Base-by-base conservation (phyloP, 345 rosid genomes). In the Eutrema japonicum region DNA sequence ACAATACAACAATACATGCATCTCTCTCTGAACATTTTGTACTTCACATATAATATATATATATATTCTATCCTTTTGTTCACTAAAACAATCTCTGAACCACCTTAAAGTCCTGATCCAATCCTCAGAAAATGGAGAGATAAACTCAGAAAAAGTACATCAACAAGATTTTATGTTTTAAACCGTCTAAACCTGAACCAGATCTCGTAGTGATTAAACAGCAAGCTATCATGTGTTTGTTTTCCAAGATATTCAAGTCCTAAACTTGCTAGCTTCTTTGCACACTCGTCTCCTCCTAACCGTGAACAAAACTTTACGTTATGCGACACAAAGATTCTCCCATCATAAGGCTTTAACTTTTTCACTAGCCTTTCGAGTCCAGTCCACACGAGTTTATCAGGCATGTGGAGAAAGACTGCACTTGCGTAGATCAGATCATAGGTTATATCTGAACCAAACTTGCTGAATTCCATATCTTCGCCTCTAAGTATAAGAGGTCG, bases 381-480 rank as follows among this genome's bases (percentile, higher is more conserved):
- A 48, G 74, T 77, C 99, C 99, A 96, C 10, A 96, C 99, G 4
- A 96, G 97, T 63, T 83, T 84, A 79, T 89, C 97, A 8, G 98
- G 98, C 97, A 96, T 88, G 78, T 96, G 99, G 67, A 96, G 94
- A 53, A 96, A 96, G 72, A 92, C 99, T 3, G 98, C 96, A 82
- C 98, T 96, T 8, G 99, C 94, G 71, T 96, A 92, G 70, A 92
- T 88, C 78, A 96, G 74, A 81, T 92, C 94, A 50, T 96, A 96
- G n/a, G 63, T 61, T 22, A 76, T 74, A 18, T 62, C 82, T 0
- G 88, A 75, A 61, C 96, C 95, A 70, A 92, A 90, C 83, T 80
- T 84, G 45, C 85, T 72, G 70, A 92, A 90, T 73, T 92, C 93
- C 99, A 96, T 96, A 75, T 89, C 97, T 54, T 96, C 91, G 0